Evolutionary conservation across 805 yeast genomes (phyloP).

Genomic region (Pichia thaimueangensis): DNA sequence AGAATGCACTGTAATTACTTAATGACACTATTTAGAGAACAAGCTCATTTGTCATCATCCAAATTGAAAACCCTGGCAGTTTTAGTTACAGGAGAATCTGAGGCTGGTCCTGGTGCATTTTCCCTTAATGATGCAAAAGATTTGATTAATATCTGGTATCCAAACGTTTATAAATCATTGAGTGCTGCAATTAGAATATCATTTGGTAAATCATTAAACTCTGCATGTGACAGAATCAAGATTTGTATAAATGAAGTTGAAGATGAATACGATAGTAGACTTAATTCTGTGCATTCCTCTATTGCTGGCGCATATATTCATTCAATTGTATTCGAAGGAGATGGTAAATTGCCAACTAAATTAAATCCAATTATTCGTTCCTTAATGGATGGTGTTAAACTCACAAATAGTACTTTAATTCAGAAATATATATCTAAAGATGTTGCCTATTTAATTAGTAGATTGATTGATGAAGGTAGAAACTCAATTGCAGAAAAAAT

Average conservation of each 20-base stretch:
- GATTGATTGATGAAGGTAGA: constrained; percentile 52
- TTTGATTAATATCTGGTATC: constrained; percentile 55
- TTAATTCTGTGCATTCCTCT: constrained; percentile 59
- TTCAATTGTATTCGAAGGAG: constrained; percentile 31
- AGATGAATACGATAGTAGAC: constrained; percentile 42
- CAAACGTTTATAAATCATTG: constrained; percentile 55
- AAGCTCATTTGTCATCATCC: constrained; percentile 63
- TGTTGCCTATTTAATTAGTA: constrained; percentile 55
- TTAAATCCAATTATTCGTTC: constrained; percentile 84
- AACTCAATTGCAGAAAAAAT: constrained; percentile 80
- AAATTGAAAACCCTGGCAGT: constrained; percentile 80
- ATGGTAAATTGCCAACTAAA: constrained; percentile 74
- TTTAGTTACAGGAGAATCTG: constrained; percentile 88
- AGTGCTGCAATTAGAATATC: constrained; percentile 65
- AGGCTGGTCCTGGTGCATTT: constrained; percentile 93
- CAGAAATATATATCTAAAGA: constrained; percentile 70
- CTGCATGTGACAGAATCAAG: constrained; percentile 62
- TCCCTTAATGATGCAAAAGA: constrained; percentile 70
- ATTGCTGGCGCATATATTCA: constrained; percentile 59
- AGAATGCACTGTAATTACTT: constrained; percentile 84
- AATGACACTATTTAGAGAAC: constrained; percentile 68
- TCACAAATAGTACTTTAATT: constrained; percentile 57
- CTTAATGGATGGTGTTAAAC: constrained; percentile 86
- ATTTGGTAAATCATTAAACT: constrained; percentile 68
- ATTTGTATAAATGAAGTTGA: constrained; percentile 66